phyloP scores from a whole-genome alignment of 164 flowering plant species.

The Liriodendron chinense region DNA sequence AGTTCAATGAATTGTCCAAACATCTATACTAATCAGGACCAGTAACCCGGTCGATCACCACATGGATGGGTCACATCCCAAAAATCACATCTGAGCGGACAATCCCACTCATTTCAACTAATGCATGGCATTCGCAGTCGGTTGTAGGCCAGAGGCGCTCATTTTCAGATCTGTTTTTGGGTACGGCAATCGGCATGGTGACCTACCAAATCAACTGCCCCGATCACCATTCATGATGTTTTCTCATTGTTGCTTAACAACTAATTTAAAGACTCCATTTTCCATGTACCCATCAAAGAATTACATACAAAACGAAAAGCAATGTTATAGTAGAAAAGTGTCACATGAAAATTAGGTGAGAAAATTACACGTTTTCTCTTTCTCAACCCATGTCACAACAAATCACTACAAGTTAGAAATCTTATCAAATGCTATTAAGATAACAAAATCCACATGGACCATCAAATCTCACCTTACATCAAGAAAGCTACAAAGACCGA shows the following conservation, averaged over 20 bases:
- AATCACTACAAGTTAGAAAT: neutral
- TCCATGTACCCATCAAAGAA: neutral
- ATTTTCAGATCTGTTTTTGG: neutral
- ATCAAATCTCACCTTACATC: neutral
- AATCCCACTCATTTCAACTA: too few species aligned
- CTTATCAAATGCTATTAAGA: neutral
- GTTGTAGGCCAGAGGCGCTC: too few species aligned
- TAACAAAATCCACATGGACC: neutral
- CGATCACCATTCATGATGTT: neutral
- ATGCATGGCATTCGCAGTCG: too few species aligned
- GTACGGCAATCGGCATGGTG: neutral
- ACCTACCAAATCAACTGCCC: neutral
- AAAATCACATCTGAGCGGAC: too few species aligned
- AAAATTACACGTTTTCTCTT: neutral
- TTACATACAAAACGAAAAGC: too few species aligned
- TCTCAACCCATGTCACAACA: neutral
- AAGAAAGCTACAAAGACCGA: constrained; percentile 1
- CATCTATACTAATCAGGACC: too few species aligned
- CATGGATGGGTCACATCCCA: too few species aligned
- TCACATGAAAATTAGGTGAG: neutral
- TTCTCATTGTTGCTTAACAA: too few species aligned
- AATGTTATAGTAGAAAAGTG: neutral
- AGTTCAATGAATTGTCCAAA: too few species aligned
- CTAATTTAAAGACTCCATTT: neutral
- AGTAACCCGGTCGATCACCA: too few species aligned